Conservation (phyloP, 2,329 filamentous ascomycete genomes). For the Celoporthe dispersa region DNA sequence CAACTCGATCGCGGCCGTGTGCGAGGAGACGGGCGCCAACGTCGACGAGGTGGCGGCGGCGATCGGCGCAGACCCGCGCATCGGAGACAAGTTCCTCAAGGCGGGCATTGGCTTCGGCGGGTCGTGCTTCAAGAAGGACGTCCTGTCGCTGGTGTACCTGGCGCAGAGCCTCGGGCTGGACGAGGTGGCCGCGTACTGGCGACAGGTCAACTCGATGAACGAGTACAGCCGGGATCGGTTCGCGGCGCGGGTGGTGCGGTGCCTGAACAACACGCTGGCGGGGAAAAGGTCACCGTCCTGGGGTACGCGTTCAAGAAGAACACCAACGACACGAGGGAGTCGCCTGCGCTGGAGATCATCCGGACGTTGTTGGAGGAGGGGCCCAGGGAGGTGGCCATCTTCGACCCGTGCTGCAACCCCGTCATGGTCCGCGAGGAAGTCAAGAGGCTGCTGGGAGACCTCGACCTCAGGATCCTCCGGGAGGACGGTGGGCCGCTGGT, state of each 20-base stretch:
- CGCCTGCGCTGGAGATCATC: slow-evolving; percentile 70
- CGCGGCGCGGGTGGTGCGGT: slow-evolving; percentile 65
- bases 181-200: slow-evolving; percentile 78
- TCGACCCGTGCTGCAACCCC: slow-evolving; percentile 66
- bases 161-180: slow-evolving; percentile 70
- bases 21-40: slow-evolving; percentile 75
- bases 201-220: slow-evolving; percentile 75
- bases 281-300: slow-evolving; percentile 74
- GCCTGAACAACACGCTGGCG: slow-evolving; percentile 69
- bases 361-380: slow-evolving; percentile 67
- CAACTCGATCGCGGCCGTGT: slow-evolving; percentile 80
- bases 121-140: slow-evolving; percentile 82
- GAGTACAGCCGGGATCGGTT: slow-evolving; percentile 75
- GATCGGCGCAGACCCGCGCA: slow-evolving; percentile 71
- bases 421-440: slow-evolving; percentile 56
- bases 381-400: slow-evolving; percentile 67
- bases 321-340: slow-evolving; percentile 75
- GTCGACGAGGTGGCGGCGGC: slow-evolving; percentile 72
- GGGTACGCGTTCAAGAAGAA: slow-evolving; percentile 83
- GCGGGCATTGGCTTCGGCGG: slow-evolving; percentile 79
- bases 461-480: slow-evolving; percentile 33
- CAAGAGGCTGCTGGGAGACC: slow-evolving; percentile 45
- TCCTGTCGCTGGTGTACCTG: slow-evolving; percentile 74
- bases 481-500: slow-evolving; percentile 49
- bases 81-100: slow-evolving; percentile 74